Evolutionary conservation across 2,329 filamentous ascomycete species (phyloP), one percentile per base, ranked within the genome.

Genomic region (Clonostachys sp.): DNA sequence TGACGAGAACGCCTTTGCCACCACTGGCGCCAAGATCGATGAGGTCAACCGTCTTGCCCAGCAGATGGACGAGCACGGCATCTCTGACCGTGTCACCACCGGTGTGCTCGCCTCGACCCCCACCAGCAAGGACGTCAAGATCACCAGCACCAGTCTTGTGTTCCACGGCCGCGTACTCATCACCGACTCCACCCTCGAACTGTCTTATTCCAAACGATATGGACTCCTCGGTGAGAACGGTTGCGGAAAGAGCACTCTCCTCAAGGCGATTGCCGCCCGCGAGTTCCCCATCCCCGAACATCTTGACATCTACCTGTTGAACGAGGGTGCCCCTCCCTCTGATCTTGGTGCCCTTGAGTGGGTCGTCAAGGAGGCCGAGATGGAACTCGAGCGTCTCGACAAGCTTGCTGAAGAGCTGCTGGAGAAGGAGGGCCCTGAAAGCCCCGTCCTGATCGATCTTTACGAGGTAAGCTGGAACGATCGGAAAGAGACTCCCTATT

Each of bases 141-240:
- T 99, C 68, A 95, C 86, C 56, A 96, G 91, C 48, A 82, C 85
- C 61, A 95, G 88, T 54, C 78, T 99, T 58, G 92, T 96, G 54
- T 99, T 99, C 83, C 95, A 99, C 80, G 94, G 95, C 61, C 90
- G 88, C 60, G 94, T 97, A 57, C 84, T 99, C 51, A 89, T 99
- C 73, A 92, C 86, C 65, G 94, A 99, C 72, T 89, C 89, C 54
- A 95, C 86, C 45, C 79, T 99, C 68, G 95, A 99, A 72, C 80
- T 99, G 62, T 92, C 88, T 67, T 94, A 90, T 67, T 91, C 88
- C 56, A 88, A 91, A 61, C 84, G 94, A 62, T 99, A 99, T 67
- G 94, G 94, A 68, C 78, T 99, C 49, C 77, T 99, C 55, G 94
- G 94, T 63, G 94, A 99, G 81, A 99, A 99, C 86, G 94, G 94